Evolutionary conservation across 768 basidiomycete genomes (phyloP), one percentile per base, ranked within the genome.

Genomic region (Collybiopsis confluens): DNA sequence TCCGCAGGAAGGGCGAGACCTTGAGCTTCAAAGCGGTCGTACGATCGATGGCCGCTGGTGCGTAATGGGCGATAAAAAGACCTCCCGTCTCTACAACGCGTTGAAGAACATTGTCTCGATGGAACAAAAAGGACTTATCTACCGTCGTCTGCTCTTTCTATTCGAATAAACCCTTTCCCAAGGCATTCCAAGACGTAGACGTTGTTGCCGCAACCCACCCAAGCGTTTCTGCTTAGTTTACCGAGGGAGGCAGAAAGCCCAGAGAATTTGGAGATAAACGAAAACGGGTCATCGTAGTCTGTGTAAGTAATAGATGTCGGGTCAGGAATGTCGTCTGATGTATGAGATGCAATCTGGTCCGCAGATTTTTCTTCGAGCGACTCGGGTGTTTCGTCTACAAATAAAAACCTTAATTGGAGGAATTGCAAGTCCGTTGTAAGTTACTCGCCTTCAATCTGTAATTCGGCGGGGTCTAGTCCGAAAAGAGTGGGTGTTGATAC

Each of bases 401-500:
- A 52, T 42, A 47, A 53, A 38, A 8, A 20, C 10, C 41, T 55
- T 49, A 52, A 21, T 54, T 51, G 49, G 2, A 54, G 30, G 11
- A 58, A 28, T 56, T 45, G 36, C 38, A 46, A 30, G 16, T 43
- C 42, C 28, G 16, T 13, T 36, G 48, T 36, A 20, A 33, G 21
- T 10, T 28, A 53, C 67, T 59, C 60, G 86, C 88, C 85, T 46
- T 90, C 81, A n/a, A 83, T 69, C 20, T 69, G 67, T 6, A 88
- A 64, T 53, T 82, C 80, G 10, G 72, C 65, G n/a, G 90, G 87
- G 62, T 90, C 85, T 3, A 98, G 69, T 0, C 95, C 95, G 62
- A 94, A 89, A 10, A 98, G 70, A 6, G 88, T 91, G 0, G 95
- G 94, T 10, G 81, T 77, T 15, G 85, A 90, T 23, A 93, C 71